Evolutionary conservation across 176 grass and related monocot genomes (phyloP), one percentile per base, ranked within the genome.

Genomic region (Paspalum vaginatum): DNA sequence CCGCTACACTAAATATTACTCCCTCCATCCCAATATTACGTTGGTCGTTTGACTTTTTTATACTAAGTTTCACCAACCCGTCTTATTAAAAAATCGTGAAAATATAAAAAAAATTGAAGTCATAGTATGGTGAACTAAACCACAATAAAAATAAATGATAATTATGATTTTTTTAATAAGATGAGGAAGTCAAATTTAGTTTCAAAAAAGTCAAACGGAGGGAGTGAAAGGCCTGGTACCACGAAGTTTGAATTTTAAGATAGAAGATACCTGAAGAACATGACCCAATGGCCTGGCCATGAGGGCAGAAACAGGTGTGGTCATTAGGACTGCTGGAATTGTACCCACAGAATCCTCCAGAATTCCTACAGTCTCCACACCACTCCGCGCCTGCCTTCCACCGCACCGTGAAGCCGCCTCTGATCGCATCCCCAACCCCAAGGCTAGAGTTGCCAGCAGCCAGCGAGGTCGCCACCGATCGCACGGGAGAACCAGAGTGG

Each of bases 281-380:
- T n/a, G 55, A 71, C 7, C 48, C 64, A 38, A 22, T 11, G 37
- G 9, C 67, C 1, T 42, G 1, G 7, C 81, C 85, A 20, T 55
- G 1, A 8, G 25, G 26, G 68, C 93, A 90, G 65, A 61, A 75
- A 40, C 93, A 96, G 8, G 77, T 79, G 1, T 48, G 58, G 20
- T 83, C 49, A 21, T 1, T 6, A 43, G 49, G 39, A 21, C 76
- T 67, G 20, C 32, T 72, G 14, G 3, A 0, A 3, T 70, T 74
- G 37, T 70, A 68, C 3, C 93, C 85, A 72, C 93, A 92, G 5
- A 14, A 4, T 11, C 93, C 90, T 16, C 93, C 87, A 0, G 91
- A 88, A 43, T 1, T 5, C 43, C 32, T 4, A 38, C 79, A 93
- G 1, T 80, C 85, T 12, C 56, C 49, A 68, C 88, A 88, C 88